Conservation (phyloP, 2,329 filamentous ascomycete genomes). For the Salinomyces thailandicus region DNA sequence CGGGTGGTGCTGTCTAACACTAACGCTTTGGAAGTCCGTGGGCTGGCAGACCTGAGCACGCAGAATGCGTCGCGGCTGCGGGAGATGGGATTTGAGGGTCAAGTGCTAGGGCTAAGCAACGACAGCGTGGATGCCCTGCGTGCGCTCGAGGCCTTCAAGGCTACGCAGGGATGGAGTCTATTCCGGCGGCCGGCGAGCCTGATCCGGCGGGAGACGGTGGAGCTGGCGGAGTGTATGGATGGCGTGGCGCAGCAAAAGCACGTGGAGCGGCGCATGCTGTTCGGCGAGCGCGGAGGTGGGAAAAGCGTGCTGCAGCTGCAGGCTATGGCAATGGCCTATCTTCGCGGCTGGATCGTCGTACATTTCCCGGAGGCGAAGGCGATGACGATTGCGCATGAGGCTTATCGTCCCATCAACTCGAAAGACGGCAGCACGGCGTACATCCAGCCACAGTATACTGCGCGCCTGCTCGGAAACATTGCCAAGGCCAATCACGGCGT, state of each 20-base stretch:
- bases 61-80: slow-evolving; percentile 6
- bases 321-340: slow-evolving; percentile 66
- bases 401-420: slow-evolving; percentile 61
- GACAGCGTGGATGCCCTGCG: slow-evolving; percentile 67
- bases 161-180: slow-evolving; percentile 74
- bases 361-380: slow-evolving; percentile 87
- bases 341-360: slow-evolving; percentile 81
- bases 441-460: slow-evolving; percentile 66
- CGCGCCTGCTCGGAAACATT: slow-evolving; percentile 63
- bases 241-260: slow-evolving; percentile 34
- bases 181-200: slow-evolving; percentile 75
- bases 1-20: slow-evolving; percentile 87
- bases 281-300: slow-evolving; percentile 63
- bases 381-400: slow-evolving; percentile 65
- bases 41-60: slow-evolving; percentile 48
- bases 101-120: slow-evolving; percentile 59
- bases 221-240: slow-evolving; percentile 46
- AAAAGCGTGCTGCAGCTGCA: slow-evolving; percentile 84
- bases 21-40: slow-evolving; percentile 71
- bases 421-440: slow-evolving; percentile 46
- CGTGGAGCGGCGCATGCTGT: slow-evolving; percentile 55
- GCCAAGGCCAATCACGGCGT: slow-evolving; percentile 59
- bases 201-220: slow-evolving; percentile 65
- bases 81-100: slow-evolving; percentile 48
- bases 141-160: slow-evolving; percentile 81